These are phyloP conservation scores for Lophiotrema nucula DNA, from an alignment of 495 filamentous ascomycete species.

Conservation along the genomic window DNA sequence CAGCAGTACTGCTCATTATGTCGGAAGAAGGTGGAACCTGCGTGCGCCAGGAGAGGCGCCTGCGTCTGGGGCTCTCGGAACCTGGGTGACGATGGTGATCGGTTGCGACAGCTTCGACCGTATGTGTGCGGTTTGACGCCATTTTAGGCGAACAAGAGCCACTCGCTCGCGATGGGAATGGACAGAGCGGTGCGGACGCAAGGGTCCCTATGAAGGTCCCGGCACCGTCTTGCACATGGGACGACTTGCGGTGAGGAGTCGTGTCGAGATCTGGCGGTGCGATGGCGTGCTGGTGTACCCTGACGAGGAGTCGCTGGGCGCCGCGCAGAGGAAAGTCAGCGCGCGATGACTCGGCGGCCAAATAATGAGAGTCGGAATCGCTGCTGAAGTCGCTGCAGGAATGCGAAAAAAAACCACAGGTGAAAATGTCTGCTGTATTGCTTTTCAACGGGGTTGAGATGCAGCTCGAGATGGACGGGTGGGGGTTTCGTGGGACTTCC, in stretches of 20 bases:
- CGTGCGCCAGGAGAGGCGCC: conserved; percentile 26
- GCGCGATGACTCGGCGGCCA: no score
- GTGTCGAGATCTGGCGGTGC: conserved; percentile 16
- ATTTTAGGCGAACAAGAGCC: conserved; percentile 9
- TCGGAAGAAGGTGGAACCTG: conserved; percentile 1
- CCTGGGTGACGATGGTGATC: background rate
- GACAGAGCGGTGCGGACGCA: conserved; percentile 13
- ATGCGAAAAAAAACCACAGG: no score
- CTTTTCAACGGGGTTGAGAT: no score
- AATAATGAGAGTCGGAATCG: no score
- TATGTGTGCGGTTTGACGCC: conserved; percentile 28
- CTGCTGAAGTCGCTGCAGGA: no score
- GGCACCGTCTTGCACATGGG: conserved; percentile 6
- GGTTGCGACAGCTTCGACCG: conserved; percentile 19
- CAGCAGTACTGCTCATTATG: conserved; percentile 1
- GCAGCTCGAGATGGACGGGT: no score
- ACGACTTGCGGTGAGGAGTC: background rate
- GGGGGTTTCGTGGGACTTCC: no score
- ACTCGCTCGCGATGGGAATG: background rate
- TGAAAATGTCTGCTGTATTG: no score
- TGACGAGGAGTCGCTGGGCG: background rate
- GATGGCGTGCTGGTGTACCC: conserved; percentile 24
- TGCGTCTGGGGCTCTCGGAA: conserved; percentile 5
- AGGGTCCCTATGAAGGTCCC: conserved; percentile 20
- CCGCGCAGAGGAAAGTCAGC: no score